These are phyloP conservation scores for Phyllostachys edulis DNA, from an alignment of 176 grass and related monocot species.

Conservation along the genomic window DNA sequence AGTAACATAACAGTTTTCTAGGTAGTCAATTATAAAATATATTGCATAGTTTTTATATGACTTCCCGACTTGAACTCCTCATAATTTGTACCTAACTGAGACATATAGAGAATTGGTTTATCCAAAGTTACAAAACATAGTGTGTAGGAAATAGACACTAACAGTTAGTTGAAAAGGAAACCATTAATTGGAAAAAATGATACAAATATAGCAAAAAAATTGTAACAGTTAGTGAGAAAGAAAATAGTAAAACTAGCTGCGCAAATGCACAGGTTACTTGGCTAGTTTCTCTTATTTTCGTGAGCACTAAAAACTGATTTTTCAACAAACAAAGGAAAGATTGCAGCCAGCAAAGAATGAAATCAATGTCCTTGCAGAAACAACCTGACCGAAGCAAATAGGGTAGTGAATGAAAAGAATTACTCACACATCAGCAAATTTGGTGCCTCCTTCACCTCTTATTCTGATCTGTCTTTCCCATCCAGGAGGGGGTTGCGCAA, in stretches of 20 bases:
- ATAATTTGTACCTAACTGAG: not conserved
- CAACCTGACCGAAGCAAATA: conserved; percentile 18
- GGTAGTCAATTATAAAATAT: not conserved
- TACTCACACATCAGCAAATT: conserved; percentile 94
- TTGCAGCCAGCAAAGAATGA: not conserved
- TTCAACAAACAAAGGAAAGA: not conserved
- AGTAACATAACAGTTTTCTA: not conserved
- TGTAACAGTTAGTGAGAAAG: not conserved
- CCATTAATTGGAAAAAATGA: not conserved
- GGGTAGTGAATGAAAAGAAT: conserved; percentile 18
- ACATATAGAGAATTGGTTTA: conserved; percentile 1
- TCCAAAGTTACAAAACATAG: not conserved
- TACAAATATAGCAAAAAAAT: not conserved
- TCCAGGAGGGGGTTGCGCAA: conserved; percentile 72
- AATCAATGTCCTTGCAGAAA: conserved; percentile 17
- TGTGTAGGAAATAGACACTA: not conserved
- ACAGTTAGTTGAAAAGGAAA: not conserved
- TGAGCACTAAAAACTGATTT: not conserved
- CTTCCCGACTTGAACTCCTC: not conserved
- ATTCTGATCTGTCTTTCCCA: conserved; percentile 96
- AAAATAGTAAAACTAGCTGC: not conserved
- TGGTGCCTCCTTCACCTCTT: conserved; percentile 93
- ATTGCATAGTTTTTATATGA: not conserved
- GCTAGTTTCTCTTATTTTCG: conserved; percentile 1
- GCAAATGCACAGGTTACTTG: not conserved